Conservation (phyloP, 2,329 filamentous ascomycete species). For the Rutstroemia sp. region DNA sequence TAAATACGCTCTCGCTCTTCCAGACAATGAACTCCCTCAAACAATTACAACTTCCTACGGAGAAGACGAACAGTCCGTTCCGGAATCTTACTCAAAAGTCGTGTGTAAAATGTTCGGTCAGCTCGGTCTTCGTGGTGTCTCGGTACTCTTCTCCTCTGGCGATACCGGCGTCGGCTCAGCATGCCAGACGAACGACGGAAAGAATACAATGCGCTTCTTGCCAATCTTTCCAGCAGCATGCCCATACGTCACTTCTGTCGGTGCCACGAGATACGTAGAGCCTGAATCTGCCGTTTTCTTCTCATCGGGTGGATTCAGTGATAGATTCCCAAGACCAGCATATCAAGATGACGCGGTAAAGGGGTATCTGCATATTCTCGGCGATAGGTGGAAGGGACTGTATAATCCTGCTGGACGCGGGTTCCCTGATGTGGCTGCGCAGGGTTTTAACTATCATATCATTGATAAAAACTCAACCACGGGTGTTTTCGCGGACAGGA, state of each 20-base stretch:
- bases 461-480: slow-evolving; percentile 38
- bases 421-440: slow-evolving; percentile 47
- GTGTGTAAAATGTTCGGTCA: slow-evolving; percentile 57
- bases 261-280: slow-evolving; percentile 45
- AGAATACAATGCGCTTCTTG: slow-evolving; percentile 45
- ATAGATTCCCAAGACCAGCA: slow-evolving; percentile 39
- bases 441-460: slow-evolving; percentile 47
- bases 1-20: slow-evolving; percentile 45
- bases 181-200: slow-evolving; percentile 54
- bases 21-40: slow-evolving; percentile 44
- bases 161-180: slow-evolving; percentile 45
- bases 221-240: slow-evolving; percentile 59
- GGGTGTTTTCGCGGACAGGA: not conserved
- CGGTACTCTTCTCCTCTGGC: slow-evolving; percentile 53
- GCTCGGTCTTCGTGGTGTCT: slow-evolving; percentile 56
- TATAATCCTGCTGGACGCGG: slow-evolving; percentile 42
- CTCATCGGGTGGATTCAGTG: slow-evolving; percentile 43
- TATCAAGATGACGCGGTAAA: slow-evolving; percentile 41
- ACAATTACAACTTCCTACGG: slow-evolving; percentile 60
- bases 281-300: slow-evolving; percentile 35
- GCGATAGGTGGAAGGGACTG: slow-evolving; percentile 38
- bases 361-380: slow-evolving; percentile 36
- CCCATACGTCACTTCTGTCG: slow-evolving; percentile 60
- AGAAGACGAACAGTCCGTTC: slow-evolving; percentile 59
- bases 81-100: slow-evolving; percentile 49